Base-by-base conservation (phyloP, 2,329 filamentous ascomycete species). In the Leptographium radiaticola region DNA sequence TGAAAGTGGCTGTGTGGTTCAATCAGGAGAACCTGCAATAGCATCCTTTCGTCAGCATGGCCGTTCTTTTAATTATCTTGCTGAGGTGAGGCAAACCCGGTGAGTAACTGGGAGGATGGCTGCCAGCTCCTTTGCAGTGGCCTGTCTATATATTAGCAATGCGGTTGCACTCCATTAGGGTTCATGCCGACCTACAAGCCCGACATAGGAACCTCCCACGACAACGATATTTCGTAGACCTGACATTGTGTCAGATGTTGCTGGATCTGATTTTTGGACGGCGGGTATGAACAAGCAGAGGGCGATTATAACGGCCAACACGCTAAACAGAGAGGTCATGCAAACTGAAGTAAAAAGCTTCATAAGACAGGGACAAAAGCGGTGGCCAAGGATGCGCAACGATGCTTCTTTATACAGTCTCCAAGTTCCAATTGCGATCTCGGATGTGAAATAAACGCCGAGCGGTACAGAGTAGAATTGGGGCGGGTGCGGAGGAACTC, bases 1-100 rank as follows among this genome's bases (percentile, higher is more conserved):
- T 83, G 74, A 61, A 82, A 80, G 62, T 83, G 79, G 6, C 71
- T 74, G 61, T 80, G 79, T 49, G 75, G 77, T 63, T 84, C 80
- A 20, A 84, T 62, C 10, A 83, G 65, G 0, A 83, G 65, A 5
- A 83, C 72, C 5, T 71, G 69, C 60, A 74, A 79, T 33, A 71
- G 64, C 0, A 70, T 67, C 0, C 76, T 72, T 0, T 20, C 18
- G 18, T 44, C 9, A 44, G 42, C 6, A 10, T 25, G 82, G 63
- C 6, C 69, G 66, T 20, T 67, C 64, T 11, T 72, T 68, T 7
- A 82, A 69, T 16, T 70, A 65, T 31, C 70, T 38, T 74, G 68
- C 57, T 72, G 71, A 1, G 79, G 79, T 0, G 76, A 75, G 57
- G 79, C 81, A 0, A 75, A 79, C 43, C 72, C 78, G 38, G 30